Evolutionary conservation across 805 yeast species (phyloP), one percentile per base, ranked within the genome.

Genomic region (Metschnikowia chrysomelidarum): DNA sequence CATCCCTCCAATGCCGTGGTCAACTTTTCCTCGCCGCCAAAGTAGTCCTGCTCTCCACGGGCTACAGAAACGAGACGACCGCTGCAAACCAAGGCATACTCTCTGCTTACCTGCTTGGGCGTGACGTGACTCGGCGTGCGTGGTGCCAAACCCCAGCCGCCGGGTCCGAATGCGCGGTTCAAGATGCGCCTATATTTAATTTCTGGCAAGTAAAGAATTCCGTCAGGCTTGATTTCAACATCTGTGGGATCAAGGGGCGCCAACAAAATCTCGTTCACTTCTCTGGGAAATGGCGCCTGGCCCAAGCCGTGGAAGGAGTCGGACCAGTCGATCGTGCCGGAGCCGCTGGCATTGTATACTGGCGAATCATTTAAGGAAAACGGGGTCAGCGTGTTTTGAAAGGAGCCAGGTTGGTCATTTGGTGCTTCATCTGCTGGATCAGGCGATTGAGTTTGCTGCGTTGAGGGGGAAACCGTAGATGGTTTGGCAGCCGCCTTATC

Each of bases 121-220:
- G 95, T 82, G 20, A 93, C 78, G 34, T 77, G 67, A 1, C 95
- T 83, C 46, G 85, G 91, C 0, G 95, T 80, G 37, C 98, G 69
- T 8, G 98, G 98, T 1, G 94, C 96, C 37, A 93, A 67, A 1
- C 98, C 98, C 98, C 98, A 93, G 2, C 95, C 97, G 18, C 98
- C 98, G 5, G 98, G 96, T 3, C 98, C 98, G 67, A 93, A 91
- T 0, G 98, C 94, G 24, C 72, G 71, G 61, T 91, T 91, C 47
- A 93, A 62, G 15, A 89, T 82, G 28, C 98, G 74, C 46, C 98
- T 76, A 57, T 93, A 93, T 57, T 91, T 91, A 62, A 93, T 93
- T 58, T 93, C 98, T 0, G 98, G 98, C 29, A 93, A 66, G 52
- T 87, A 93, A 6, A 93, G 60, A 32, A 93, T 66, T 11, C 98